These are phyloP conservation scores for Perkinsus chesapeaki DNA, from an alignment of 169 alveolate species.

Conservation along the genomic window DNA sequence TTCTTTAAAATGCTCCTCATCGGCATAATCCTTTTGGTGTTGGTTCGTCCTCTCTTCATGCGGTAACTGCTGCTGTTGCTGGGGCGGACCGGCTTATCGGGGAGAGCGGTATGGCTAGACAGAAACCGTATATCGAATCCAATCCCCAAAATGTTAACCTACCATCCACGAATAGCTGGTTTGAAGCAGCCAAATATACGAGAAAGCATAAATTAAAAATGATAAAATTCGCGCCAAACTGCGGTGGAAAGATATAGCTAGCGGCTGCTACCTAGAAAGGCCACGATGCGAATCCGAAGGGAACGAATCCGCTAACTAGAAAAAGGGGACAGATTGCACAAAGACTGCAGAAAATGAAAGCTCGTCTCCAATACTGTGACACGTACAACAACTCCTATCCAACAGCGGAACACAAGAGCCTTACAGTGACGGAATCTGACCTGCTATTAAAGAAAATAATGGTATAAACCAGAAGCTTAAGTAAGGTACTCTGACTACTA, in stretches of 20 bases:
- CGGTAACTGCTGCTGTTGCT: not conserved
- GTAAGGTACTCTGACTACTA: too few relatives aligned
- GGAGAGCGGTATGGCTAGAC: not conserved
- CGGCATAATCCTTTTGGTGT: not conserved
- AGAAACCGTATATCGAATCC: not conserved
- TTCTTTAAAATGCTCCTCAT: not conserved
- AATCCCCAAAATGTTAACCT: not conserved
- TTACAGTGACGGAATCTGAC: too few relatives aligned
- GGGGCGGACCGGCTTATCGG: not conserved
- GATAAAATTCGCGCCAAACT: too few relatives aligned
- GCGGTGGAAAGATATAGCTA: too few relatives aligned
- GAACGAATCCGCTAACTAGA: not conserved
- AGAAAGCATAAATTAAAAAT: not conserved
- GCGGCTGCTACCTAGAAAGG: too few relatives aligned
- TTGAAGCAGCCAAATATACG: not conserved
- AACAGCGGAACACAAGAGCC: too few relatives aligned
- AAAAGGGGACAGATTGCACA: not conserved
- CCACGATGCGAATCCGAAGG: too few relatives aligned
- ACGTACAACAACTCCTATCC: too few relatives aligned
- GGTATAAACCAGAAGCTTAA: slow-evolving; percentile 2
- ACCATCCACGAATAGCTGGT: not conserved
- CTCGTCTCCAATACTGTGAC: too few relatives aligned
- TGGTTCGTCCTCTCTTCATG: not conserved
- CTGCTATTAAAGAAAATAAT: too few relatives aligned
- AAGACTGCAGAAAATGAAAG: not conserved